Evolutionary conservation across 208 protist genomes (phyloP).

Genomic region (Acanthamoeba castellanii): DNA sequence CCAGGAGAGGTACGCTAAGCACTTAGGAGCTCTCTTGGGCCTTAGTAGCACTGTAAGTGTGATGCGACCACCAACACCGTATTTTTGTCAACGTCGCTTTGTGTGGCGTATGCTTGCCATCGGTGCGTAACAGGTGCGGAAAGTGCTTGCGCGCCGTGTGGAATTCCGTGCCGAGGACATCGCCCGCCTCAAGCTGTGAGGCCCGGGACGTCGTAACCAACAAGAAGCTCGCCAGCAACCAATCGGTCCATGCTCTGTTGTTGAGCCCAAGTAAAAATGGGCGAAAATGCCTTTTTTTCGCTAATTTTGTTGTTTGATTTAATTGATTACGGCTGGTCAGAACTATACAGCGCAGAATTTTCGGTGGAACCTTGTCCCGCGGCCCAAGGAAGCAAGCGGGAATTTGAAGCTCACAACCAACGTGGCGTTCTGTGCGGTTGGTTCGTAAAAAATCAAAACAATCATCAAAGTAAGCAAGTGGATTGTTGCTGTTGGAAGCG

Average conservation of each 20-base stretch:
- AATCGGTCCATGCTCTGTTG: too few relatives aligned
- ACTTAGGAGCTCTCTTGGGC: too few relatives aligned
- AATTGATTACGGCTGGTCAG: too few relatives aligned
- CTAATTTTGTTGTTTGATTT: too few relatives aligned
- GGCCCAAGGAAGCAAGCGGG: too few relatives aligned
- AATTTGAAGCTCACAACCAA: neutral
- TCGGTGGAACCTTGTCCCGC: too few relatives aligned
- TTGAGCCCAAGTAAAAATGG: too few relatives aligned
- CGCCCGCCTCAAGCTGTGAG: conserved; percentile 49
- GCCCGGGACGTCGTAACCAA: too few relatives aligned
- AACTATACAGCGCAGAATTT: too few relatives aligned
- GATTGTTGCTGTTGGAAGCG: neutral
- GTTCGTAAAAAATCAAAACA: neutral
- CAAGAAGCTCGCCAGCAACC: neutral
- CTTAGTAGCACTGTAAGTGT: neutral
- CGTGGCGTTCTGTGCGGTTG: neutral
- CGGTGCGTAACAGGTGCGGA: neutral
- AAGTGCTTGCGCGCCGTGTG: conserved; percentile 51
- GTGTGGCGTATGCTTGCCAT: neutral
- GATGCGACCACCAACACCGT: too few relatives aligned
- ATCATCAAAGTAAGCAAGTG: neutral
- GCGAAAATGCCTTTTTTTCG: too few relatives aligned
- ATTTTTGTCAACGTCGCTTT: neutral
- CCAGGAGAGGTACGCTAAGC: conserved; percentile 9
- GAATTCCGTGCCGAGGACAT: conserved; percentile 39